These are phyloP conservation scores for Zoysia matrella DNA, from an alignment of 202 grass and related monocot genomes.

Conservation along the genomic window DNA sequence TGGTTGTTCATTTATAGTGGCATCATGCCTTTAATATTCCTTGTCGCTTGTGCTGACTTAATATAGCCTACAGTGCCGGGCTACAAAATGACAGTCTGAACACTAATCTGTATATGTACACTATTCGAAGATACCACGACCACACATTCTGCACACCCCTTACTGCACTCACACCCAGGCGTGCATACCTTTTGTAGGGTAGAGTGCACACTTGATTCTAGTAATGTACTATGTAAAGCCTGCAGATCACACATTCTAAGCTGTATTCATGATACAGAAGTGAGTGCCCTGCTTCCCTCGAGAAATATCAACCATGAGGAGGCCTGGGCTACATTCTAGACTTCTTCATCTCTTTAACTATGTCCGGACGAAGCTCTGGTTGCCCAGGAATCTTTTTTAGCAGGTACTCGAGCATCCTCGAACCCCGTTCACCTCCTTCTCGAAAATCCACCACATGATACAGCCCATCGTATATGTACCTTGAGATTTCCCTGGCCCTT, in stretches of 20 bases:
- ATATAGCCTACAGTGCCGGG: too few species aligned
- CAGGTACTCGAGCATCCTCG: constrained; percentile 56
- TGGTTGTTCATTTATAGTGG: too few species aligned
- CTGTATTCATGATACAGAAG: constrained; percentile 66
- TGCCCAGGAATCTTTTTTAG: constrained; percentile 61
- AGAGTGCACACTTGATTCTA: constrained; percentile 43
- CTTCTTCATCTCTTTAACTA: constrained; percentile 50
- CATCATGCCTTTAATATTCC: too few species aligned
- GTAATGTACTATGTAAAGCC: constrained; percentile 59
- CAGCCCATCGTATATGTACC: constrained; percentile 79
- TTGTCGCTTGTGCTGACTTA: too few species aligned
- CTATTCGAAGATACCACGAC: not conserved
- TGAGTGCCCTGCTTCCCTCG: constrained; percentile 51
- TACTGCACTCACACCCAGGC: constrained; percentile 64
- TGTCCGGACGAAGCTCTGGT: constrained; percentile 61
- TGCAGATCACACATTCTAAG: constrained; percentile 46
- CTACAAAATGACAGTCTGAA: not conserved
- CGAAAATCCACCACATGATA: constrained; percentile 72
- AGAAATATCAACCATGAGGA: constrained; percentile 63
- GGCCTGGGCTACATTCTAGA: constrained; percentile 44
- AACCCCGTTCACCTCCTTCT: constrained; percentile 36
- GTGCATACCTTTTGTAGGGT: constrained; percentile 43
- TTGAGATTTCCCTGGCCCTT: constrained; percentile 51
- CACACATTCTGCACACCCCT: constrained; percentile 50
- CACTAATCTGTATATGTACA: constrained; percentile 29